Evolutionary conservation across 306 rosid species (phyloP), one percentile per base, ranked within the genome.

Genomic region (Begonia masoniana): DNA sequence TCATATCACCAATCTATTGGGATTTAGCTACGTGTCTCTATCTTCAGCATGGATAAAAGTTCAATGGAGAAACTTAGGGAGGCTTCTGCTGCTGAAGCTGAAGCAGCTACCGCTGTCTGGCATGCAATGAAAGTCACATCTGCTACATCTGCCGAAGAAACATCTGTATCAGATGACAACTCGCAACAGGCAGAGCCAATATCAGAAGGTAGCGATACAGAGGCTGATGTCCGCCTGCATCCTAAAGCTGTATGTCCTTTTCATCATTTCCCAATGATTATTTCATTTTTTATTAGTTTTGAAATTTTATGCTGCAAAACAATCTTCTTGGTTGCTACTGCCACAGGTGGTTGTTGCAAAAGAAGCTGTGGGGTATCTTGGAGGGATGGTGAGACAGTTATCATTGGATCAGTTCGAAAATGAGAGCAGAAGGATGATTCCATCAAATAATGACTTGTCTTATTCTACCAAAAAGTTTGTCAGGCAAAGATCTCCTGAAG

Each of bases 21-120:
- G 39, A 31, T 31, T 31, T 31, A 31, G 39, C 35, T 26, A 61
- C 52, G 57, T 12, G 41, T 49, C 13, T 50, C 3, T 35, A 43
- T 59, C 51, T 62, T 65, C 67, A 62, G 67, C 83, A 71, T 87
- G 87, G 99, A 83, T 67, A 79, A 76, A 72, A 79, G 68, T 52
- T 91, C 99, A 26, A 59, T 86, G 82, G 99, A 91, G 81, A 91
- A 92, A 74, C 79, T 92, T 62, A 81, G 99, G 75, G 85, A 83
- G 70, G 99, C 99, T 70, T 92, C 99, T 57, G 96, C 99, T 68
- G 99, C 96, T 39, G 99, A 92, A 82, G 99, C 99, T 50, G 95
- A 83, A 85, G 99, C 78, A 48, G 99, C 96, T 8, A 73, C 59
- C 73, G 96, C 99, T 67, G 96, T 87, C 58, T 92, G 99, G 99